phyloP scores from a whole-genome alignment of 139 green algal species.

The Picochlorum costavermella region DNA sequence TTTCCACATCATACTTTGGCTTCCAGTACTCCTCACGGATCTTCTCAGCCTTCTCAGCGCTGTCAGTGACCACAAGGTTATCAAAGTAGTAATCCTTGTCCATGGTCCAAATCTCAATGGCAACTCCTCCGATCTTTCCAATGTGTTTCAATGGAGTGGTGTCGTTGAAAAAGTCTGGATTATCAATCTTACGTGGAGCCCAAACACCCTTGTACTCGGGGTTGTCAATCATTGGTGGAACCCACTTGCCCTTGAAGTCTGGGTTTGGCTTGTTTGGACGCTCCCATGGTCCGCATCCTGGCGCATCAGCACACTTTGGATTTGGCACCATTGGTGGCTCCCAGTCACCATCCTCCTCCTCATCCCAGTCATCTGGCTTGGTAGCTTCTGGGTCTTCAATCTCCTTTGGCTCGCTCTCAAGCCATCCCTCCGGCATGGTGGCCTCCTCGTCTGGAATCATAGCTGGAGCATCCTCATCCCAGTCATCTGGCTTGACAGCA shows the following conservation, averaged over 20 bases:
- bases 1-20: conserved; percentile 42
- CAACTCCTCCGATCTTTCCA: conserved; percentile 52
- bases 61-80: conserved; percentile 68
- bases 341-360: conserved; percentile 91
- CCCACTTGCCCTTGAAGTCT: conserved; percentile 84
- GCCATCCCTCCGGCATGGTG: conserved; percentile 80
- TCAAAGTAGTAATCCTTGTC: conserved; percentile 68
- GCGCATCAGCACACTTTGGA: conserved; percentile 61
- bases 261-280: conserved; percentile 79
- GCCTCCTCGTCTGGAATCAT: conserved; percentile 69
- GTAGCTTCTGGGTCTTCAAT: conserved; percentile 65
- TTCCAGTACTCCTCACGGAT: conserved; percentile 47
- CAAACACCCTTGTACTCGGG: conserved; percentile 83
- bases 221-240: conserved; percentile 75
- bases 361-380: conserved; percentile 90
- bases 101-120: conserved; percentile 86
- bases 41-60: conserved; percentile 32
- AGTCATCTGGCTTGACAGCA: conserved; percentile 78
- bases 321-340: conserved; percentile 66
- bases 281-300: conserved; percentile 83
- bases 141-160: conserved; percentile 50
- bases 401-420: conserved; percentile 76
- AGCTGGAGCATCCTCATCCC: conserved; percentile 71
- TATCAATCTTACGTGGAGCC: conserved; percentile 59
- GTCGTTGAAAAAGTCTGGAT: conserved; percentile 63